A percentile compares a stretch with the other conserved stretches of the same genome.
Evolutionary conservation across 805 yeast species (phyloP).

Genomic region (Scheffersomyces ergatensis): DNA sequence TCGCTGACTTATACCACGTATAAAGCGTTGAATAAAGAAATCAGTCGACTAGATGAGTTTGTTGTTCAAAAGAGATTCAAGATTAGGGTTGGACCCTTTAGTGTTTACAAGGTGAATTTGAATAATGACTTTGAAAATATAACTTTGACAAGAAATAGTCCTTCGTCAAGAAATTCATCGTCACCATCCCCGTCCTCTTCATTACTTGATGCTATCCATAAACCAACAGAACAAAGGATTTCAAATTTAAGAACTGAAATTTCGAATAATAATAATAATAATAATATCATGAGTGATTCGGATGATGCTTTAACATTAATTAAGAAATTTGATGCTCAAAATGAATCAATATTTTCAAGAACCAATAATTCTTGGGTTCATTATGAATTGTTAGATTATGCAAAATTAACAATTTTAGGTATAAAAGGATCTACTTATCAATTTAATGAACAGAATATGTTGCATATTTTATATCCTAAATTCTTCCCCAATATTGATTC

Average conservation of each 20-base stretch:
- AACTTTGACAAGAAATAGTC: background rate
- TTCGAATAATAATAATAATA: too few relatives aligned
- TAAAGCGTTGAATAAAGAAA: conserved; percentile 33
- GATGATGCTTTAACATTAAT: background rate
- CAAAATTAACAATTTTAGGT: conserved; percentile 39
- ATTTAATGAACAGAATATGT: conserved; percentile 39
- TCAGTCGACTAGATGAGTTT: conserved; percentile 29
- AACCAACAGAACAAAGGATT: background rate
- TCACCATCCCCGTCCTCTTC: background rate
- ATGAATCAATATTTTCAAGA: conserved; percentile 19
- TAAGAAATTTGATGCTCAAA: background rate
- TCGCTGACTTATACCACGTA: conserved; percentile 33
- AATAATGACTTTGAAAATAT: background rate
- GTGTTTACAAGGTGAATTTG: conserved; percentile 12
- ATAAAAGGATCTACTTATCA: conserved; percentile 38
- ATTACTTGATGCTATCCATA: too few relatives aligned
- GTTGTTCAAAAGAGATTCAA: conserved; percentile 6
- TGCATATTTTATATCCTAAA: conserved; percentile 43
- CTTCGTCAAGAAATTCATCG: background rate
- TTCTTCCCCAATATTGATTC: conserved; percentile 41
- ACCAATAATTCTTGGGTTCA: conserved; percentile 33
- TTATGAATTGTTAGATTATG: conserved; percentile 28
- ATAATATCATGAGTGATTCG: too few relatives aligned
- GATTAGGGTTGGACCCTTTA: conserved; percentile 22
- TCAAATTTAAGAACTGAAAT: background rate